Conservation (phyloP, 306 rosid genomes). For the Vicia faba region DNA sequence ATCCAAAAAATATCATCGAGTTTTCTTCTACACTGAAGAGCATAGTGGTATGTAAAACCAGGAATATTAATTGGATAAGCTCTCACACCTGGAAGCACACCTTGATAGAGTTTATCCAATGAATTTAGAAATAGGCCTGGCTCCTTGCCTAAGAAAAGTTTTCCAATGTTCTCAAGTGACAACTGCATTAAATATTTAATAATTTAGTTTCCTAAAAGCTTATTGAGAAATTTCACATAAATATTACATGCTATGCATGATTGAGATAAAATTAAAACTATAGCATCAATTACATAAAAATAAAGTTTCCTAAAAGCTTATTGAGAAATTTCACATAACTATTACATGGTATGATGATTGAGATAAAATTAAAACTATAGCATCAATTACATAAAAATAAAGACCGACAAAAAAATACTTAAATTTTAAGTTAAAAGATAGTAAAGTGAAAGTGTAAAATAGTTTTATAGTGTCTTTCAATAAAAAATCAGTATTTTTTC, state of each 20-base stretch:
- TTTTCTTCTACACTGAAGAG: conserved; percentile 41
- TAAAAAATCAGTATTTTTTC: no score
- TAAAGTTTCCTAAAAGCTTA: neutral
- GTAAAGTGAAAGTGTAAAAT: no score
- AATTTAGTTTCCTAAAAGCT: neutral
- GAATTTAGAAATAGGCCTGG: conserved; percentile 3
- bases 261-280: neutral
- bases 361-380: neutral
- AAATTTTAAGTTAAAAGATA: no score
- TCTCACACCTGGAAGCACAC: conserved; percentile 33
- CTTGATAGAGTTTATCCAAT: conserved; percentile 25
- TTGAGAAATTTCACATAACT: neutral
- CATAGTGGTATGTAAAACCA: conserved; percentile 38
- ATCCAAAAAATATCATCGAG: conserved; percentile 42
- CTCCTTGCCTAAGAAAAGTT: conserved; percentile 12
- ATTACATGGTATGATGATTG: neutral
- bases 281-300: no score
- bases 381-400: no score
- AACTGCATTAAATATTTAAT: conserved; percentile 8
- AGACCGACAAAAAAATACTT: no score
- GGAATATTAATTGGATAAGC: conserved; percentile 49
- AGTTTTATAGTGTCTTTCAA: no score
- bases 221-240: neutral
- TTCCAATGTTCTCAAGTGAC: conserved; percentile 34
- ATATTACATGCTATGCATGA: neutral